Evolutionary conservation across 768 basidiomycete species (phyloP).

Genomic region (Hysterangium stoloniferum): DNA sequence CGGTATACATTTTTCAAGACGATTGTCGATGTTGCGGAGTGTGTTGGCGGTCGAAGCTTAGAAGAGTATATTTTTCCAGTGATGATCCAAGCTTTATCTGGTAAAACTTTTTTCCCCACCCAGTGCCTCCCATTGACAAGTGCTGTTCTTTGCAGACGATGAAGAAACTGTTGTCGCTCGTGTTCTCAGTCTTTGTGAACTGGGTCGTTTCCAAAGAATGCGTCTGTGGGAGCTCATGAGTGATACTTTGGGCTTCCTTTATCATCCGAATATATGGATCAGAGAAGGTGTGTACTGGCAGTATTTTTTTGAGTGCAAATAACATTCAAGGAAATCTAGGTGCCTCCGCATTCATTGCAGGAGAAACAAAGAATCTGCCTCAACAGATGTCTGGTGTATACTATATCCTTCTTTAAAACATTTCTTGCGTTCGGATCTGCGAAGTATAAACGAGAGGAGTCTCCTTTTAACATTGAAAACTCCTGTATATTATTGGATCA

Average conservation of each 20-base stretch:
- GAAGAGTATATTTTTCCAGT: constrained; percentile 97
- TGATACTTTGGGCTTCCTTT: constrained; percentile 78
- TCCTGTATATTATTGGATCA: constrained; percentile 47
- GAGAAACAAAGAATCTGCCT: constrained; percentile 76
- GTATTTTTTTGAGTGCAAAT: no score
- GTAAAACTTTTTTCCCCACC: constrained; percentile 48
- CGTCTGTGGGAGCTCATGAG: constrained; percentile 97
- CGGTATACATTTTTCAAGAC: constrained; percentile 92
- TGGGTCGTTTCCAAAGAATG: constrained; percentile 88
- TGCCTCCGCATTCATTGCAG: constrained; percentile 80
- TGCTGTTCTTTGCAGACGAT: no score
- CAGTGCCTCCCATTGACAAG: no score
- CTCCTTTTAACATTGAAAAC: constrained; percentile 71
- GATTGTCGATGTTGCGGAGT: constrained; percentile 91
- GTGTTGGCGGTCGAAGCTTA: constrained; percentile 82
- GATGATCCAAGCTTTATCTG: constrained; percentile 92
- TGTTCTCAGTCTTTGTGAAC: constrained; percentile 83
- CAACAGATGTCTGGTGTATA: constrained; percentile 95
- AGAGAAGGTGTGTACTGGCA: constrained; percentile 82
- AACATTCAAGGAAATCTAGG: constrained; percentile 36
- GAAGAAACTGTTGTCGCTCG: constrained; percentile 92
- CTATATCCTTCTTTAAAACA: constrained; percentile 87
- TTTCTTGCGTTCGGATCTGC: constrained; percentile 78
- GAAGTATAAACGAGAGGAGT: constrained; percentile 61
- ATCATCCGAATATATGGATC: constrained; percentile 95